Percentiles rank a stretch among this genome's conserved stretches.
phyloP scores from a whole-genome alignment of 1,284 basidiomycete genomes.

The Dichomitus squalens region DNA sequence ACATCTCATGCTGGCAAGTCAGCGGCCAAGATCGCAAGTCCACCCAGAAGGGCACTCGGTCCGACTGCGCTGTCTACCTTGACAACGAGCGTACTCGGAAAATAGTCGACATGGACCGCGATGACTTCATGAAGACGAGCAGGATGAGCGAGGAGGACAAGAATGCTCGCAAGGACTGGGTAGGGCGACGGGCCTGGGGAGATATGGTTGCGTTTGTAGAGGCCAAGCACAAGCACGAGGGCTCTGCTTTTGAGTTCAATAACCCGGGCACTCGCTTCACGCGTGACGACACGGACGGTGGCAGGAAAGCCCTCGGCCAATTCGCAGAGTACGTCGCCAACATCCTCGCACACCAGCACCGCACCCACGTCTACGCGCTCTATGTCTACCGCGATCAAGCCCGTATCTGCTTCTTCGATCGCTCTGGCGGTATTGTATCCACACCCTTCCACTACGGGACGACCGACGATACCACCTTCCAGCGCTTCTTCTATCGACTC shows the following conservation, averaged over 20 bases:
- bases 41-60: not conserved
- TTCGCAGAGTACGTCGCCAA: conserved; percentile 11
- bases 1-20: not conserved
- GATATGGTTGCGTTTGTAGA: not conserved
- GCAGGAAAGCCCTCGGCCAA: conserved; percentile 6
- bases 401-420: no score
- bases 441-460: conserved; percentile 17
- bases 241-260: not conserved
- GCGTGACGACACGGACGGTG: not conserved
- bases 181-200: not conserved
- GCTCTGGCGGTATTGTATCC: conserved; percentile 20
- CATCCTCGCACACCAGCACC: conserved; percentile 21
- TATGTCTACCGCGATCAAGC: conserved; percentile 10
- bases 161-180: not conserved
- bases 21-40: not conserved
- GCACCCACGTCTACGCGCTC: conserved; percentile 19
- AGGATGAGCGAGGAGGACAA: not conserved
- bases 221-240: not conserved
- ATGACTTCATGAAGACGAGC: not conserved
- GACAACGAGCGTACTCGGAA: not conserved
- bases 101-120: not conserved
- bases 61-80: not conserved
- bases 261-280: not conserved
- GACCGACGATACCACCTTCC: not conserved
- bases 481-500: conserved; percentile 26